phyloP scores from a whole-genome alignment of 257 asterid species.

The Solanum piurae region DNA sequence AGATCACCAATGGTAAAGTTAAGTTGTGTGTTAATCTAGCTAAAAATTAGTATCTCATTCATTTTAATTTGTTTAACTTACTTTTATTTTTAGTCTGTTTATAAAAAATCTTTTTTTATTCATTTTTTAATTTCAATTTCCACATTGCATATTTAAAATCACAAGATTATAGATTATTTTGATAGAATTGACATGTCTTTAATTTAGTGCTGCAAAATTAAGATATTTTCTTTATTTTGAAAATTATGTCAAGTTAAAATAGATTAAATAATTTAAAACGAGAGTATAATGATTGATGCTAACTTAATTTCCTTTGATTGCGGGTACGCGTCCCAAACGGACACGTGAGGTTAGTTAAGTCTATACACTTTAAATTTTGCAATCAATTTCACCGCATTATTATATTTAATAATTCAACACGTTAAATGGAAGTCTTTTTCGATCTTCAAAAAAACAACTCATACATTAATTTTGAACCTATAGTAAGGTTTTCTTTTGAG shows the following conservation, averaged over 20 bases:
- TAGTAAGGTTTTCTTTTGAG: not conserved
- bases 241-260: not conserved
- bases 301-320: not conserved
- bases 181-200: too few species aligned
- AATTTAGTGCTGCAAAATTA: too few species aligned
- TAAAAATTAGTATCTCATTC: too few species aligned
- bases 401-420: not conserved
- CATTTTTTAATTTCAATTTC: too few species aligned
- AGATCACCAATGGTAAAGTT: not conserved
- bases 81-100: too few species aligned
- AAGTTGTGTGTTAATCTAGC: not conserved
- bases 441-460: not conserved
- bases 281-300: not conserved
- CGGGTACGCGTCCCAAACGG: not conserved
- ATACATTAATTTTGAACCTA: not conserved
- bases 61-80: too few species aligned
- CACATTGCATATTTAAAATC: too few species aligned
- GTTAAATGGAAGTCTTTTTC: not conserved
- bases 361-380: not conserved
- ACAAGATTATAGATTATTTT: too few species aligned
- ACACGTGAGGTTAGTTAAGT: not conserved
- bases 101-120: too few species aligned
- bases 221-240: rapidly evolving
- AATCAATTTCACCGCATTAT: not conserved
- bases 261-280: not conserved